Evolutionary conservation across 805 yeast genomes (phyloP).

Genomic region (Lipomyces anomalus): DNA sequence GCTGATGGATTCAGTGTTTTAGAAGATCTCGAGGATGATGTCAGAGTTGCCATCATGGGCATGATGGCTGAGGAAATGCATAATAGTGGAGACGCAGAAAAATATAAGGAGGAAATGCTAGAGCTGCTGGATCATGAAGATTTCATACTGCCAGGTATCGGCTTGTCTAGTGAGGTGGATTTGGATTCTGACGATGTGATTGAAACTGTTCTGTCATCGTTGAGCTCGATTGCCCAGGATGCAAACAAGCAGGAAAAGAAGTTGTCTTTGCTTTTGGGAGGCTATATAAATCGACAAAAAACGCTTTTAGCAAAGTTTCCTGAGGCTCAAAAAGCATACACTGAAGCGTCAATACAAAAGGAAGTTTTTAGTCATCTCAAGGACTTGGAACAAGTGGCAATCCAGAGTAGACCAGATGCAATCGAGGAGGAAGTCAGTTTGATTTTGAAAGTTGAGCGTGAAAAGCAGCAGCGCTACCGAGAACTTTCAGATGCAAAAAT

Average conservation of each 20-base stretch:
- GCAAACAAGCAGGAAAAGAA: conserved; percentile 34
- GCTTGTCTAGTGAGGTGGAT: not conserved
- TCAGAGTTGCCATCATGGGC: conserved; percentile 7
- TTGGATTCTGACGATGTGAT: conserved; percentile 11
- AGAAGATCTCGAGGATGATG: conserved; percentile 26
- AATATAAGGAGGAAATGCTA: not conserved
- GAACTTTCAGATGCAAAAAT: conserved; percentile 8
- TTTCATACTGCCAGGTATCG: not conserved
- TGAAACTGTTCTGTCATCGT: conserved; percentile 18
- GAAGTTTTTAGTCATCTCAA: conserved; percentile 18
- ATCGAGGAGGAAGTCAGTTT: conserved; percentile 29
- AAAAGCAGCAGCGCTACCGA: conserved; percentile 25
- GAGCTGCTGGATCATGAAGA: not conserved
- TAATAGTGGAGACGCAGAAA: not conserved
- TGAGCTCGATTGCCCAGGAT: conserved; percentile 22
- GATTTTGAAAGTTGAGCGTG: conserved; percentile 26
- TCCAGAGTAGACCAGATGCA: conserved; percentile 14
- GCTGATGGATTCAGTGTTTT: conserved; percentile 12
- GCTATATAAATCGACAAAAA: conserved; percentile 33
- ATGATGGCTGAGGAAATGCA: conserved; percentile 19
- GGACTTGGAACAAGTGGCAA: conserved; percentile 24
- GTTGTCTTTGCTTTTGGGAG: conserved; percentile 31
- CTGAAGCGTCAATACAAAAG: conserved; percentile 9
- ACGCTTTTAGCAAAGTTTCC: conserved; percentile 21
- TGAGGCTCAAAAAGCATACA: conserved; percentile 20